Conservation (phyloP, 1,284 basidiomycete species). For the Cryptococcus floricola region DNA sequence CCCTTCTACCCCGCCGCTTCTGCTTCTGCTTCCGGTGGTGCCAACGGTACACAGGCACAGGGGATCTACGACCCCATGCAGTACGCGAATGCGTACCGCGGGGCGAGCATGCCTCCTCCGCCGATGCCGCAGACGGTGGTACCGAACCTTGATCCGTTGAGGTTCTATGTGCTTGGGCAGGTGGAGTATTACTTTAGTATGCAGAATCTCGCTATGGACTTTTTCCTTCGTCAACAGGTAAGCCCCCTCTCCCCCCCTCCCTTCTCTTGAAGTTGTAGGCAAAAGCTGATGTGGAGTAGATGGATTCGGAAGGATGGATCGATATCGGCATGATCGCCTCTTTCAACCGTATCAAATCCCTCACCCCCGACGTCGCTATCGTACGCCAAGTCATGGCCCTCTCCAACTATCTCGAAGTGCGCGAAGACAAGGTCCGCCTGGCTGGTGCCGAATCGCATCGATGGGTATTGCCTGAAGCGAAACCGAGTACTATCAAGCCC, state of each 20-base stretch:
- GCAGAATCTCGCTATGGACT: slow-evolving; percentile 78
- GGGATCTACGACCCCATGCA: slow-evolving; percentile 28
- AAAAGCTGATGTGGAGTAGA: slow-evolving; percentile 53
- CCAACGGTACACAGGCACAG: background rate
- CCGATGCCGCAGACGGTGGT: slow-evolving; percentile 58
- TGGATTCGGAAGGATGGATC: slow-evolving; percentile 87
- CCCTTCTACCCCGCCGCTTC: slow-evolving; percentile 14
- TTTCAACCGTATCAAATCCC: slow-evolving; percentile 73
- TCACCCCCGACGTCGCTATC: slow-evolving; percentile 64
- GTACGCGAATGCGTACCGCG: slow-evolving; percentile 13
- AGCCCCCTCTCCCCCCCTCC: slow-evolving; percentile 16
- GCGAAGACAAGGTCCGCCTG: slow-evolving; percentile 63
- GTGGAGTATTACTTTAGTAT: slow-evolving; percentile 80
- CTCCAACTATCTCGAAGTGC: slow-evolving; percentile 70
- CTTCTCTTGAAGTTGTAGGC: background rate
- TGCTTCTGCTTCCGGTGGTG: background rate
- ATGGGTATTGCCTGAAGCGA: slow-evolving; percentile 70
- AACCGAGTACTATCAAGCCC: slow-evolving; percentile 24
- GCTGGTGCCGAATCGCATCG: slow-evolving; percentile 57
- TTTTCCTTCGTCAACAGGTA: slow-evolving; percentile 72
- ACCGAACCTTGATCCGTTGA: slow-evolving; percentile 59
- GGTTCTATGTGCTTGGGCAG: slow-evolving; percentile 66
- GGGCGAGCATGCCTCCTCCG: slow-evolving; percentile 46
- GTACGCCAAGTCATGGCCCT: slow-evolving; percentile 68
- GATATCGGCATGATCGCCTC: slow-evolving; percentile 72